phyloP scores from a whole-genome alignment of 345 rosid species.

The Pistacia integerrima region DNA sequence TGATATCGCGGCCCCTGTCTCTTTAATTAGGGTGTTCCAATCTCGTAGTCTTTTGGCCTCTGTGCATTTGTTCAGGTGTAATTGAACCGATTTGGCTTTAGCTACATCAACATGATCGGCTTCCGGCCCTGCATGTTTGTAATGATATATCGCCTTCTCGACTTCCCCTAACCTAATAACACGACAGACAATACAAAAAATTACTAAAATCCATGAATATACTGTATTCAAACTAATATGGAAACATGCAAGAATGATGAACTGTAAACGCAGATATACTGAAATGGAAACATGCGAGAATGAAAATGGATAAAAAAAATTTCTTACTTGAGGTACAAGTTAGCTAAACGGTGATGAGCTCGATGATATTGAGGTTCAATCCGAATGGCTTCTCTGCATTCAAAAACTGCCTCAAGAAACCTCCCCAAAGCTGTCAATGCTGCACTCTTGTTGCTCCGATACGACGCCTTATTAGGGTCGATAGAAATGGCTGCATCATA shows the following conservation, averaged over 20 bases:
- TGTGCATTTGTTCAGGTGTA: slow-evolving; percentile 61
- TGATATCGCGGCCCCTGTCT: slow-evolving; percentile 54
- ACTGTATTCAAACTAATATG: too few relatives aligned
- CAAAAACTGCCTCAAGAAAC: slow-evolving; percentile 83
- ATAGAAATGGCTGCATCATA: slow-evolving; percentile 94
- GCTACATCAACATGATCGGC: slow-evolving; percentile 73
- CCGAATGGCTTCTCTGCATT: slow-evolving; percentile 88
- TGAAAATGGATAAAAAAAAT: not conserved
- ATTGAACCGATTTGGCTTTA: slow-evolving; percentile 62
- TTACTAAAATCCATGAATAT: not conserved
- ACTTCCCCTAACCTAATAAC: slow-evolving; percentile 76
- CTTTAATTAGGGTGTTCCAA: slow-evolving; percentile 66
- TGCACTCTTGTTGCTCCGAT: slow-evolving; percentile 90
- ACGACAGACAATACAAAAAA: too few relatives aligned
- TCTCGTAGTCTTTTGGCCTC: slow-evolving; percentile 69
- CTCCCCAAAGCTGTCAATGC: slow-evolving; percentile 87
- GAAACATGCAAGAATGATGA: too few relatives aligned
- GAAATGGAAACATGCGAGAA: not conserved
- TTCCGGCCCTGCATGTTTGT: slow-evolving; percentile 82
- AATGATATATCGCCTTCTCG: slow-evolving; percentile 84
- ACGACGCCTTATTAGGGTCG: slow-evolving; percentile 84
- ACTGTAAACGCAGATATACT: not conserved
- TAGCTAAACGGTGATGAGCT: slow-evolving; percentile 92
- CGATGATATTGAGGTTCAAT: slow-evolving; percentile 86
- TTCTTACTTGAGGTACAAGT: slow-evolving; percentile 72